Conservation (phyloP, 371 early-diverging fungal species). For the Apophysomyces ossiformis region DNA sequence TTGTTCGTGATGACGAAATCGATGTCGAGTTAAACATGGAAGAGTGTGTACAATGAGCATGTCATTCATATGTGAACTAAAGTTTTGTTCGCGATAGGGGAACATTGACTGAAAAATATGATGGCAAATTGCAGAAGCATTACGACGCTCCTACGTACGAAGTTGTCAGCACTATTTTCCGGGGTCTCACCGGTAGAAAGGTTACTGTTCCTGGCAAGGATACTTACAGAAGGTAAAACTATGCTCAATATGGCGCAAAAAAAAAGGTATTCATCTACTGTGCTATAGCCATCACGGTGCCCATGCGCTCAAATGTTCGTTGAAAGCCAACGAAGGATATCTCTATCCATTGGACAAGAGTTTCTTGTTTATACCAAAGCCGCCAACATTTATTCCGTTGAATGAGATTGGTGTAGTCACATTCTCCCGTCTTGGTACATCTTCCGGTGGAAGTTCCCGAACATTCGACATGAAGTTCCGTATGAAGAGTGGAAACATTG, state of each 20-base stretch:
- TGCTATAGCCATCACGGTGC: slow-evolving; percentile 68
- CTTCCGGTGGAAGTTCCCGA: slow-evolving; percentile 68
- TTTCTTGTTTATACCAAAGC: slow-evolving; percentile 96
- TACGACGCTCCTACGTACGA: slow-evolving; percentile 93
- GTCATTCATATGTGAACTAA: neutral
- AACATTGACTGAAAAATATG: slow-evolving; percentile 70
- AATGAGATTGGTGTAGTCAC: slow-evolving; percentile 88
- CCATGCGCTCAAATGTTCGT: slow-evolving; percentile 93
- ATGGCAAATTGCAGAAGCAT: slow-evolving; percentile 78
- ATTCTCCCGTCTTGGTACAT: slow-evolving; percentile 87
- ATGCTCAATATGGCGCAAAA: neutral
- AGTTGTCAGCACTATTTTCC: slow-evolving; percentile 92
- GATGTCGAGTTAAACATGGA: slow-evolving; percentile 85
- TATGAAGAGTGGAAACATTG: slow-evolving; percentile 78
- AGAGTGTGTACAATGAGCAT: slow-evolving; percentile 48
- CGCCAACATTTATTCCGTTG: slow-evolving; percentile 87
- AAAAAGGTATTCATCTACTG: slow-evolving; percentile 3
- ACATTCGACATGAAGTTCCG: slow-evolving; percentile 95
- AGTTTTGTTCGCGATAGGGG: slow-evolving; percentile 39
- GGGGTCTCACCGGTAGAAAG: slow-evolving; percentile 81
- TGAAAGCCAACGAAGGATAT: slow-evolving; percentile 98
- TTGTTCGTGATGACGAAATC: slow-evolving; percentile 90
- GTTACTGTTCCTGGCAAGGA: slow-evolving; percentile 71
- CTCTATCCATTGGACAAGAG: slow-evolving; percentile 95
- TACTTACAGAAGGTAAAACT: slow-evolving; percentile 50